These are phyloP conservation scores for Citeromyces hawaiiensis DNA, from an alignment of 1,139 yeast species.

Conservation along the genomic window DNA sequence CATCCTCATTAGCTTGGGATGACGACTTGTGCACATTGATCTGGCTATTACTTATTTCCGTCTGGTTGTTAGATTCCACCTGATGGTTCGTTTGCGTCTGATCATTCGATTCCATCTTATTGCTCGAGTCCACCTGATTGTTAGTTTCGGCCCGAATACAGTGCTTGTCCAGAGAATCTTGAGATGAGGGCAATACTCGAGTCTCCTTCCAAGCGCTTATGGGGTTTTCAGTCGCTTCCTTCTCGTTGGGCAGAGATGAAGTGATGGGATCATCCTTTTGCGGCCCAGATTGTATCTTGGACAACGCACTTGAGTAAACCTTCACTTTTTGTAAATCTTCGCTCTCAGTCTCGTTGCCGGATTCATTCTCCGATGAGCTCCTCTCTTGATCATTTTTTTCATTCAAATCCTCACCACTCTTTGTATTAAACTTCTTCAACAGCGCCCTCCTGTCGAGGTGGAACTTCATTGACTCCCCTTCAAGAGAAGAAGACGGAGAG, in stretches of 20 bases:
- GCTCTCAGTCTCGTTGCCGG: background rate
- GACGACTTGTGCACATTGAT: background rate
- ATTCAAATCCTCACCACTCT: background rate
- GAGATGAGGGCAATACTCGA: background rate
- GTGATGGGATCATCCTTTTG: background rate
- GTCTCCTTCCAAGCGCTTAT: background rate
- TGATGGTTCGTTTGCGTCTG: no score
- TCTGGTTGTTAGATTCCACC: background rate
- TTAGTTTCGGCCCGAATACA: background rate
- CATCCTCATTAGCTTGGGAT: background rate
- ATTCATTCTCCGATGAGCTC: background rate
- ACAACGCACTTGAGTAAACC: background rate
- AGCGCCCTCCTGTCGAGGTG: background rate
- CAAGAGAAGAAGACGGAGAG: background rate
- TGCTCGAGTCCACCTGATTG: background rate
- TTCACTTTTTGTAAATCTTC: background rate
- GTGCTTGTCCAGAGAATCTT: constrained; percentile 1
- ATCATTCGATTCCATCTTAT: no score
- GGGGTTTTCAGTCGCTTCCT: background rate
- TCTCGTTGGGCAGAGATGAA: background rate
- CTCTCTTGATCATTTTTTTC: background rate
- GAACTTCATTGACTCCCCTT: background rate
- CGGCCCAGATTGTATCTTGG: background rate
- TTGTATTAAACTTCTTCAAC: background rate
- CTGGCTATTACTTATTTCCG: background rate